Percentiles rank a stretch among this genome's conserved stretches.
These are phyloP conservation scores for Pilobolus umbonatus DNA, from an alignment of 192 early-diverging fungal species.

Conservation along the genomic window DNA sequence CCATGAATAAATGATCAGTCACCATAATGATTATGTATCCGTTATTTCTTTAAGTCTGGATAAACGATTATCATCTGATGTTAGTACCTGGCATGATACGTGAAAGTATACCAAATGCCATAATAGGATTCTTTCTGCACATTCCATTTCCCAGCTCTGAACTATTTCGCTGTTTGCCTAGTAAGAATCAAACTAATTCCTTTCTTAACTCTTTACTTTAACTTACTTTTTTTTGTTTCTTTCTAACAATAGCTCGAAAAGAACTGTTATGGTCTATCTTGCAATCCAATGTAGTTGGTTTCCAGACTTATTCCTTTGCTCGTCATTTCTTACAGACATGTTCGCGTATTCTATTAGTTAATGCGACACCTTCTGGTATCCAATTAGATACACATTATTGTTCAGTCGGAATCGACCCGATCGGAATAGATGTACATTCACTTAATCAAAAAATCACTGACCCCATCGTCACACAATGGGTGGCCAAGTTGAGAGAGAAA, in stretches of 20 bases:
- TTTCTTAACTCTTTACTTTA: too few relatives aligned
- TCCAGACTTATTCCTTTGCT: conserved; percentile 92
- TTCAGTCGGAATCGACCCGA: conserved; percentile 89
- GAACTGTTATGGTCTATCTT: conserved; percentile 90
- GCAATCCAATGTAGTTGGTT: conserved; percentile 84
- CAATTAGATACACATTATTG: conserved; percentile 76
- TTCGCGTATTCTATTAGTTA: conserved; percentile 82
- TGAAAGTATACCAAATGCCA: conserved; percentile 75
- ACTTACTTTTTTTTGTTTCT: not conserved
- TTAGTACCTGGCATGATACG: conserved; percentile 86
- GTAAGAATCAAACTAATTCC: conserved; percentile 47
- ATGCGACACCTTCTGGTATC: conserved; percentile 82
- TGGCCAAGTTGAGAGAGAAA: conserved; percentile 71
- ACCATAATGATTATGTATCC: not conserved
- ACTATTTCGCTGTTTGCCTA: conserved; percentile 86
- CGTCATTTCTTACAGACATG: conserved; percentile 87
- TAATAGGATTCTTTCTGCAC: conserved; percentile 94
- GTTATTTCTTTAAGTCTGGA: conserved; percentile 67
- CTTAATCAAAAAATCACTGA: conserved; percentile 71
- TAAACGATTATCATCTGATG: conserved; percentile 98
- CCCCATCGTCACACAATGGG: conserved; percentile 70
- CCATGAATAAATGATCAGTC: not conserved
- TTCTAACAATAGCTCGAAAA: conserved; percentile 49
- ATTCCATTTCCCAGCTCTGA: conserved; percentile 96
- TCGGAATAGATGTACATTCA: conserved; percentile 78